Evolutionary conservation across 2,329 filamentous ascomycete species (phyloP), one percentile per base, ranked within the genome.

Genomic region (Furcasterigmium sp.): DNA sequence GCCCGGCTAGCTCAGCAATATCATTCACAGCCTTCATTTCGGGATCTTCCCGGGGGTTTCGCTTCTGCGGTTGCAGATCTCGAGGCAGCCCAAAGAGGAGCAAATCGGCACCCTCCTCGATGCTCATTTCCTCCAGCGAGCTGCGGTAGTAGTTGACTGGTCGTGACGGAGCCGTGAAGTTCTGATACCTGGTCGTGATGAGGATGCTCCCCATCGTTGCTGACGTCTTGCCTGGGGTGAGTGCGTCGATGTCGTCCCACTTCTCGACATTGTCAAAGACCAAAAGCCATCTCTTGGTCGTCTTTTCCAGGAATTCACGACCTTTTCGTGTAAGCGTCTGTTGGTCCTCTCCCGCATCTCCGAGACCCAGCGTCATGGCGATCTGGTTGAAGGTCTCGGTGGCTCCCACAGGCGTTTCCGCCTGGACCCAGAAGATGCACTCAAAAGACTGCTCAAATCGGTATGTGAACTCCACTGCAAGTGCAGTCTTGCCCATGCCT

Each of bases 351-450:
- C 44, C 43, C 2, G 15, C 8, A 17, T 17, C 8, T n/a, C 37
- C 48, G 5, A 50, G 26, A 10, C 29, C 39, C 9, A 52, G 32
- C 5, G 17, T n/a, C 18, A 43, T 10, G 13, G 50, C 50, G 25
- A 52, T 48, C 4, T 47, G 44, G 9, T 45, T 47, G 39, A 51
- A 51, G 3, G 46, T 51, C 21, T 51, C 48, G 3, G 40, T 37
- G 17, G 35, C 42, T n/a, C 46, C 50, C 2, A 50, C 46, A 14
- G 41, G 34, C 1, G 50, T 57, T 42, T 57, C 55, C 3, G 55
- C 53, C 28, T 55, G 51, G 2, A 53, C 46, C 55, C 55, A 57
- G 34, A 57, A 57, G 5, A 55, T 51, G 43, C 51, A 53, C 35
- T 52, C 45, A 41, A 52, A 52, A 20, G 21, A 44, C 19, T 53